Conservation (phyloP, 2,329 filamentous ascomycete genomes). For the Penicillium sp. region DNA sequence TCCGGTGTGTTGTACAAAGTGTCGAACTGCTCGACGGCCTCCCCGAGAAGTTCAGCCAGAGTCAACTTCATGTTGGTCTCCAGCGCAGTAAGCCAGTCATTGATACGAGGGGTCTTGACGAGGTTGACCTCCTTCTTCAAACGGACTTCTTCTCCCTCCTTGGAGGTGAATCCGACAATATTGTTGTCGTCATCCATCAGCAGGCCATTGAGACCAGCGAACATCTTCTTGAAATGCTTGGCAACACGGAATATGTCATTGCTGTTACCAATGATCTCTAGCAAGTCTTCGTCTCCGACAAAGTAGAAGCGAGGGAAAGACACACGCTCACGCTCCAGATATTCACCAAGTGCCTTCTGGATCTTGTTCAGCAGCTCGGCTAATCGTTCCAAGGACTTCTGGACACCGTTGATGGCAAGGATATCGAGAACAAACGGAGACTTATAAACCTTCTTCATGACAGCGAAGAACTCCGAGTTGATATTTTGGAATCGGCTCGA, state of each 20-base stretch:
- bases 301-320: slow-evolving; percentile 99
- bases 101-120: slow-evolving; percentile 91
- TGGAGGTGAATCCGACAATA: slow-evolving; percentile 90
- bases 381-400: slow-evolving; percentile 91
- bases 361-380: slow-evolving; percentile 99
- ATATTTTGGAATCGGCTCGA: slow-evolving; percentile 98
- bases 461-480: slow-evolving; percentile 97
- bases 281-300: slow-evolving; percentile 93
- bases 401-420: slow-evolving; percentile 89
- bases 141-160: slow-evolving; percentile 84
- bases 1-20: slow-evolving; percentile 70
- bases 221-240: slow-evolving; percentile 99
- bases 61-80: slow-evolving; percentile 93
- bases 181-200: slow-evolving; percentile 86
- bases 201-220: slow-evolving; percentile 88
- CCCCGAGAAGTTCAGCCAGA: slow-evolving; percentile 82
- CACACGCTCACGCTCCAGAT: slow-evolving; percentile 94
- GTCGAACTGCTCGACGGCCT: slow-evolving; percentile 79
- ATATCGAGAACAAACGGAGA: slow-evolving; percentile 95
- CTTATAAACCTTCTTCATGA: slow-evolving; percentile 99
- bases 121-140: slow-evolving; percentile 90
- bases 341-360: slow-evolving; percentile 96
- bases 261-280: slow-evolving; percentile 99
- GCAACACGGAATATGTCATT: slow-evolving; percentile 94
- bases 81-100: slow-evolving; percentile 94